Evolutionary conservation across 129 eudicot species (phyloP).

Genomic region (Silybum marianum): DNA sequence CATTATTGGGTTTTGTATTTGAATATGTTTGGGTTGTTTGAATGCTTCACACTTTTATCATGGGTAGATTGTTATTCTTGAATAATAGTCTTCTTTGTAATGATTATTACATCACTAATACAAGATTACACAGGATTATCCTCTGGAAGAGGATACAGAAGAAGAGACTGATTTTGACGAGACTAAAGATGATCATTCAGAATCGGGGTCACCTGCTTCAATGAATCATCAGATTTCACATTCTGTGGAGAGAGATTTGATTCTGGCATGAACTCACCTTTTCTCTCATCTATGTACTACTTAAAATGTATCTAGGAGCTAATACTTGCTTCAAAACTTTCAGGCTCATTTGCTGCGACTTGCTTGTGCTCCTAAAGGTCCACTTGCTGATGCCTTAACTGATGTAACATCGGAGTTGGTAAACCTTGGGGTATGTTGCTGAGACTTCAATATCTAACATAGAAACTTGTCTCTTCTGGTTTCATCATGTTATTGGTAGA

Average conservation of each 20-base stretch:
- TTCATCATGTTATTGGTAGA: conserved; percentile 18
- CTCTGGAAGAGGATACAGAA: conserved; percentile 38
- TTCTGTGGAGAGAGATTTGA: conserved; percentile 63
- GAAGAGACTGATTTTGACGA: conserved; percentile 55
- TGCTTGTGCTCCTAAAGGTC: conserved; percentile 88
- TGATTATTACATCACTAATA: conserved; percentile 19
- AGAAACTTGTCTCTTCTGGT: not conserved
- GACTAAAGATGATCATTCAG: conserved; percentile 43
- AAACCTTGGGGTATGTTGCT: conserved; percentile 74
- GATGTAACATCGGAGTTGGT: conserved; percentile 84
- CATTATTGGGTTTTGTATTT: not conserved
- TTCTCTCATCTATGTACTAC: conserved; percentile 2
- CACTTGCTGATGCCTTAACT: conserved; percentile 74
- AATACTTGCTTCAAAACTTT: conserved; percentile 23
- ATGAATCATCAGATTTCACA: conserved; percentile 50
- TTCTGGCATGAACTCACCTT: conserved; percentile 48
- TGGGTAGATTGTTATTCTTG: not conserved
- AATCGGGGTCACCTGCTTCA: conserved; percentile 50
- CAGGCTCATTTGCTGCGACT: conserved; percentile 97
- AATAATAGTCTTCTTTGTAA: not conserved
- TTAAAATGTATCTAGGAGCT: conserved; percentile 2
- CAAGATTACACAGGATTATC: conserved; percentile 47
- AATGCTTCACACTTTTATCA: not conserved
- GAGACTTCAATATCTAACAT: not conserved
- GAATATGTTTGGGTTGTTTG: not conserved